Evolutionary conservation across 1,284 basidiomycete genomes (phyloP), one percentile per base, ranked within the genome.

Genomic region (Bjerkandera adusta): DNA sequence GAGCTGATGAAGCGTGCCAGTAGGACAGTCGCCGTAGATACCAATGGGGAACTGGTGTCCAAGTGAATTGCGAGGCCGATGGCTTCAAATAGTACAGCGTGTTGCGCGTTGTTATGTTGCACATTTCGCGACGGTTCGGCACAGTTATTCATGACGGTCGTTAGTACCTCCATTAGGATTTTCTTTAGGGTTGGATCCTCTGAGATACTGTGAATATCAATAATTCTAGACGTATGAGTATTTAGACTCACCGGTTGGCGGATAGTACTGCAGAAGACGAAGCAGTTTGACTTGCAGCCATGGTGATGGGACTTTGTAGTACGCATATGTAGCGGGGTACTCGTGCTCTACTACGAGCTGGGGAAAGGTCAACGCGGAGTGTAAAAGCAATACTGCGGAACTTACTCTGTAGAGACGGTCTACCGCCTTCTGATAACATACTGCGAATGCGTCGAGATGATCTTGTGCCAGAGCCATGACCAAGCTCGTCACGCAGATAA

Each of bases 241-340:
- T 27, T 21, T 16, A 21, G 26, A 64, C 76, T 50, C 51, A 93
- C 92, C 91, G 55, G 93, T 87, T 3, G 94, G 91, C 5, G 95
- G 86, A 63, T 98, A 99, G 66, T 97, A 97, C 65, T 99, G 97
- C 36, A 99, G 68, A 24, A 99, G 68, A 13, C 94, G 85, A 12
- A 99, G 73, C 4, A 99, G 78, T 68, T 98, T 98, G 55, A 98
- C 92, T 70, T 99, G 96, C 24, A 99, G 74, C 97, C 96, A 99
- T 0, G 96, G 96, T 27, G 92, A 91, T 16, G 97, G 97, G 3
- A 98, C 91, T 67, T 92, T 92, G 72, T 99, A 99, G 66, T 99
- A 99, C 24, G 95, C 78, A 63, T 99, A 98, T 46, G 92, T 88
- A 29, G 86, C 76, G 2, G 86, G 74, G 59, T 89, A 95, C 59